Base-by-base conservation (phyloP, 768 basidiomycete species). In the Suillus variegatus region DNA sequence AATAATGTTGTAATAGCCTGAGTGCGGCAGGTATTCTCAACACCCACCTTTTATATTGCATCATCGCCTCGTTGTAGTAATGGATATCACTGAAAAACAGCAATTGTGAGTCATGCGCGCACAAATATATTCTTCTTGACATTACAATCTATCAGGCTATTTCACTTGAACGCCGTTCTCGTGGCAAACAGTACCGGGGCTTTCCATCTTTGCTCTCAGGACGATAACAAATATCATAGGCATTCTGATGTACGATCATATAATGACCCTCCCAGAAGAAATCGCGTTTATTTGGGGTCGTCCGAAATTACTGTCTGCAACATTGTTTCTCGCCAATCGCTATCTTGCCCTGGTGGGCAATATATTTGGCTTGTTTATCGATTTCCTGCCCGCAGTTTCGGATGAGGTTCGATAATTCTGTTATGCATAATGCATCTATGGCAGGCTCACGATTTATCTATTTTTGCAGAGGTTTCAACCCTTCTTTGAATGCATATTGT, bases 321-420 rank as follows among this genome's bases (percentile, higher is more conserved):
- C 78, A 28, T 77, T 81, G 69, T 86, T 86, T 72, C 80, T 83
- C 62, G 54, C 82, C 40, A 84, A 84, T 64, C 82, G 85, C 9
- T 87, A 87, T 64, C 66, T 83, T 41, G 77, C 82, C 2, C 76
- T 83, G 58, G 72, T 82, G 51, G 81, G 80, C 36, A 79, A 79
- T 56, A 68, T 80, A 14, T 70, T 66, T 12, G 75, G 78, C 22
- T 68, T 72, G 3, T 60, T 75, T 9, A 20, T 68, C 79, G 47
- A 74, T 69, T 79, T 66, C 69, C 71, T 52, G 70, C 74, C 20
- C 3, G 28, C 18, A 6, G 7, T 63, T 13, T 40, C 65, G 18
- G 6, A 22, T 13, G 18, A 55, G 54, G 54, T 55, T 36, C 14
- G 41, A 28, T 8, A 0, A 20, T n/a, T n/a, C 6, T 13, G n/a